phyloP scores from a whole-genome alignment of 2,329 filamentous ascomycete species.

The Pestalotiopsis sp. region DNA sequence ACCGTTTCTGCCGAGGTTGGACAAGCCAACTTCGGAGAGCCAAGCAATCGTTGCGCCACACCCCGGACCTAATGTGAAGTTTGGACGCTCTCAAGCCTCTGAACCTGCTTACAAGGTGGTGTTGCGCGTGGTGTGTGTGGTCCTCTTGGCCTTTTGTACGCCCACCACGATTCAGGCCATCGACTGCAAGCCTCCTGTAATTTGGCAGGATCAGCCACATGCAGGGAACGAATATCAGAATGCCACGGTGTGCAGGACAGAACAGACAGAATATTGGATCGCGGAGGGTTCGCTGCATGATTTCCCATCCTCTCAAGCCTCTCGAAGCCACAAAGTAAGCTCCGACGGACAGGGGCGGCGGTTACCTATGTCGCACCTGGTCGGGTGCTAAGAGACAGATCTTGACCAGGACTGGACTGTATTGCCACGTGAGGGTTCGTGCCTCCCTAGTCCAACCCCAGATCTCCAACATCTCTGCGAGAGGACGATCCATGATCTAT shows the following conservation, averaged over 20 bases:
- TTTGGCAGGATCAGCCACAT: background rate
- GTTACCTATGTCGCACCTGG: background rate
- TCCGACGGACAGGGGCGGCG: background rate
- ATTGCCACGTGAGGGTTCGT: background rate
- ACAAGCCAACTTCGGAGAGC: background rate
- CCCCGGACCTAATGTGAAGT: background rate
- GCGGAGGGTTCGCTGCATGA: background rate
- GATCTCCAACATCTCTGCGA: slow-evolving; percentile 4
- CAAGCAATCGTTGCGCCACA: background rate
- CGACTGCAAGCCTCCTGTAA: background rate
- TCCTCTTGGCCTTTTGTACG: background rate
- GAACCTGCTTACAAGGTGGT: background rate
- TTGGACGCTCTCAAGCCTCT: background rate
- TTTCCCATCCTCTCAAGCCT: background rate
- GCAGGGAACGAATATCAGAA: background rate
- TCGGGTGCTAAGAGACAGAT: background rate
- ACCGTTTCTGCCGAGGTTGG: background rate
- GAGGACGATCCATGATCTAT: slow-evolving; percentile 1
- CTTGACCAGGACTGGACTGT: background rate
- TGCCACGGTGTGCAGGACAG: background rate
- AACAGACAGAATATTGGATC: background rate
- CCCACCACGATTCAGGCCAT: background rate
- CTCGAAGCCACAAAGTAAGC: background rate
- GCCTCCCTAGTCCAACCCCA: background rate
- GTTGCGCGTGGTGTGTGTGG: background rate